Evolutionary conservation across 768 basidiomycete species (phyloP), one percentile per base, ranked within the genome.

Genomic region (Clathrus columnatus): DNA sequence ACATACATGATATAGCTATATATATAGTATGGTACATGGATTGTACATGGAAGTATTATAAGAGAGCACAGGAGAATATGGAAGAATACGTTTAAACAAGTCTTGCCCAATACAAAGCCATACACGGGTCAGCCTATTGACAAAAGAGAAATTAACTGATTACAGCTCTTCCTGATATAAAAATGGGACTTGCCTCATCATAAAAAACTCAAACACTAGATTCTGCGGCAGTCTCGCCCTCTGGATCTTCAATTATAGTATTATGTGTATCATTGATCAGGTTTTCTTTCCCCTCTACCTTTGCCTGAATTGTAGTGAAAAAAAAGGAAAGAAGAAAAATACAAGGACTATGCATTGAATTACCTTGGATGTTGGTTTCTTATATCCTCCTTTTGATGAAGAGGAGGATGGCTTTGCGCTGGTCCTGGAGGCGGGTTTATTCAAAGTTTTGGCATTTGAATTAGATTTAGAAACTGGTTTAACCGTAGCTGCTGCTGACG

Each of bases 331-430:
- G 36, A 30, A 4, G 24, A 26, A 7, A 24, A 42, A 24, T 24
- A 11, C 17, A 18, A 41, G 21, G 8, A 50, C 3, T 8, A 24
- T 46, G 17, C 42, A 43, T 45, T 21, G n/a, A 27, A 20, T 23
- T 16, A 55, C 54, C 45, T 55, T 55, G 45, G 54, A 55, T 3
- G 46, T 17, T 17, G 54, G 54, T 27, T 55, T 55, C 54, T 48
- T 55, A 11, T 43, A 55, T 7, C 23, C 54, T 1, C n/a, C 46
- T 10, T 21, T 44, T 16, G 46, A 47, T 23, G 46, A 42, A 20
- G 41, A 20, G 14, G 51, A 55, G 17, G 44, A 18, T n/a, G 54
- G 54, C 54, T 55, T 55, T 10, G 21, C 46, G 4, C 14, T 14
- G n/a, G 27, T 16, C 26, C 48, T 55, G 14, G 54, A 55, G 10